Evolutionary conservation across 129 eudicot species (phyloP), one percentile per base, ranked within the genome.

Genomic region (Glebionis coronaria): DNA sequence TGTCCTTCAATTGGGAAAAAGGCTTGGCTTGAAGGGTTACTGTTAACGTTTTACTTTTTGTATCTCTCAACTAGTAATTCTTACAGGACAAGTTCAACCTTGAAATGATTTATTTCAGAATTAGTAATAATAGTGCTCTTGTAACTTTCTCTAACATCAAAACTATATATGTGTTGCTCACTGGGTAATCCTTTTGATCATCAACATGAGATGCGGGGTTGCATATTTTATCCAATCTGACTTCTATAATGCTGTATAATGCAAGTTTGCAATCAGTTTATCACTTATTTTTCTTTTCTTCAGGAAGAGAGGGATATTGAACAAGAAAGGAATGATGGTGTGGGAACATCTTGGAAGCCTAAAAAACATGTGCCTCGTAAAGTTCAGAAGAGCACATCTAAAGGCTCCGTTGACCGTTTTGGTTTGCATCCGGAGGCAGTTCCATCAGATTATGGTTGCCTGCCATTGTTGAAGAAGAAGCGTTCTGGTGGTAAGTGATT

Each of bases 301-400:
- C 89, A 93, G 97, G 96, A 73, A 58, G 95, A 87, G 55, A 81
- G 84, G 70, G 93, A 93, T 70, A 86, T 92, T 73, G 97, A 93
- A 31, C 94, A 89, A 69, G 97, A 93, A 80, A 93, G 90, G 77
- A 77, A 84, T 75, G 97, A 80, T 54, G 90, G 88, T 46, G 87
- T 66, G 14, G 97, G 86, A 70, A 73, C 90, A 73, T 84, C 97
- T 31, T 80, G 83, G 60, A 93, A 84, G 74, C 75, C 92, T 78
- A 82, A 81, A 69, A 93, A 89, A 74, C 97, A 86, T 65, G 52
- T 79, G 62, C 95, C 80, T 65, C 80, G 63, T 44, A 93, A 86
- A 81, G 74, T 64, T 40, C 87, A 67, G 38, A 81, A 79, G 19
- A 67, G 67, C 70, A 44, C 74, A 45, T 73, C 85, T 58, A 82